Evolutionary conservation across 345 rosid species (phyloP).

Genomic region (Reutealis trisperma): DNA sequence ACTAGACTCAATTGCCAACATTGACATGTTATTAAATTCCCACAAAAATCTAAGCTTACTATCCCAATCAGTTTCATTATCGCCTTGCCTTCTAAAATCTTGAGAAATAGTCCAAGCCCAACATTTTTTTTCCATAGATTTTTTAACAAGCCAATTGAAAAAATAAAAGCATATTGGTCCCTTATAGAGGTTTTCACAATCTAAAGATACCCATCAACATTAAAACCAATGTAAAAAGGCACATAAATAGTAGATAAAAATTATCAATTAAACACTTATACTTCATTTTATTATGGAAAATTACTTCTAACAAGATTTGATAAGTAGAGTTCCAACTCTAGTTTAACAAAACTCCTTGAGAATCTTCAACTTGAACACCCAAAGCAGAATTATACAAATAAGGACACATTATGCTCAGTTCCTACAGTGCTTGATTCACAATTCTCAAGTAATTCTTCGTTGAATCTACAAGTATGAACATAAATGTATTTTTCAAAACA

Average conservation of each 20-base stretch:
- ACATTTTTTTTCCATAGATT: slow-evolving; percentile 22
- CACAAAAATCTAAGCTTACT: slow-evolving; percentile 28
- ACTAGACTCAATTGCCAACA: too few species aligned
- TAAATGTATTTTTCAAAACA: slow-evolving; percentile 27
- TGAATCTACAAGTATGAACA: slow-evolving; percentile 24
- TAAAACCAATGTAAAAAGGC: slow-evolving; percentile 30
- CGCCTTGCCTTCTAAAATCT: slow-evolving; percentile 32
- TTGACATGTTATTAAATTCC: slow-evolving; percentile 28
- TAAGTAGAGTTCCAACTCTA: slow-evolving; percentile 27
- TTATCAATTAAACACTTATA: slow-evolving; percentile 28
- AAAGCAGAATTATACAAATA: slow-evolving; percentile 25
- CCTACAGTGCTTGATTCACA: slow-evolving; percentile 27
- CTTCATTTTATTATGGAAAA: slow-evolving; percentile 30
- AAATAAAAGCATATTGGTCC: slow-evolving; percentile 24
- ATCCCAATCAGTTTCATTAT: slow-evolving; percentile 31
- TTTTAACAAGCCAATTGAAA: slow-evolving; percentile 19
- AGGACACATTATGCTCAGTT: slow-evolving; percentile 28
- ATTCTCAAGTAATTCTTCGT: slow-evolving; percentile 26
- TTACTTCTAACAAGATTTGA: slow-evolving; percentile 29
- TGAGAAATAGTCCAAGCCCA: slow-evolving; percentile 33
- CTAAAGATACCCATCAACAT: slow-evolving; percentile 26
- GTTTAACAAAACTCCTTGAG: slow-evolving; percentile 18
- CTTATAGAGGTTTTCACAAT: slow-evolving; percentile 14
- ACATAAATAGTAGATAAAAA: slow-evolving; percentile 31
- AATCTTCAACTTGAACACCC: slow-evolving; percentile 15